Evolutionary conservation across 148 eudicot genomes (phyloP).

Genomic region (Camellia sinensis): DNA sequence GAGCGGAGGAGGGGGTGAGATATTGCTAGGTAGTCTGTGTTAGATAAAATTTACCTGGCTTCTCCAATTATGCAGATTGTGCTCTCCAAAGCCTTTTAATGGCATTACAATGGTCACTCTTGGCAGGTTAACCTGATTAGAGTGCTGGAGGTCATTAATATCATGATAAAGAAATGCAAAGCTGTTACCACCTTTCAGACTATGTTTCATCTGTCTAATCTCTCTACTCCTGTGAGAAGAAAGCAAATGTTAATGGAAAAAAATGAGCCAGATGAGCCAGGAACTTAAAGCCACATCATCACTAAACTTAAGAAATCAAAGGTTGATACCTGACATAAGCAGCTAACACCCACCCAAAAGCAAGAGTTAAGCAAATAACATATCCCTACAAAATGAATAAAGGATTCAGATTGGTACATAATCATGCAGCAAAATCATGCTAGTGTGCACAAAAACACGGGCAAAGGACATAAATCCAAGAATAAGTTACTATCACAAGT

Average conservation of each 20-base stretch:
- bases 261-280: not conserved
- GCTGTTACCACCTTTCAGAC: constrained; percentile 61
- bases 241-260: not conserved
- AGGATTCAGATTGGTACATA: not conserved
- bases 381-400: constrained; percentile 54
- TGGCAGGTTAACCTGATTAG: constrained; percentile 70
- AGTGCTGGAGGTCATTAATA: constrained; percentile 81
- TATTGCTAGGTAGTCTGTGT: not conserved
- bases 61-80: constrained; percentile 94
- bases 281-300: not conserved
- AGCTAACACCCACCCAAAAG: constrained; percentile 82
- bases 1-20: too few species aligned
- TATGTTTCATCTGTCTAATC: constrained; percentile 61
- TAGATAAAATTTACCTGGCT: constrained; percentile 58
- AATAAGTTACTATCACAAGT: not conserved
- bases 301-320: not conserved
- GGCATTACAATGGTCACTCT: constrained; percentile 93
- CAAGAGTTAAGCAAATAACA: constrained; percentile 68
- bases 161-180: constrained; percentile 77
- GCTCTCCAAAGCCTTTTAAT: constrained; percentile 95
- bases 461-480: not conserved
- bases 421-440: constrained; percentile 6
- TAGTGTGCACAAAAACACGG: not conserved
- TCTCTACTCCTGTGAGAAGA: constrained; percentile 68
- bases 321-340: constrained; percentile 74